phyloP scores from a whole-genome alignment of 352 stramenopile genomes.

The Saprolegnia diclina region DNA sequence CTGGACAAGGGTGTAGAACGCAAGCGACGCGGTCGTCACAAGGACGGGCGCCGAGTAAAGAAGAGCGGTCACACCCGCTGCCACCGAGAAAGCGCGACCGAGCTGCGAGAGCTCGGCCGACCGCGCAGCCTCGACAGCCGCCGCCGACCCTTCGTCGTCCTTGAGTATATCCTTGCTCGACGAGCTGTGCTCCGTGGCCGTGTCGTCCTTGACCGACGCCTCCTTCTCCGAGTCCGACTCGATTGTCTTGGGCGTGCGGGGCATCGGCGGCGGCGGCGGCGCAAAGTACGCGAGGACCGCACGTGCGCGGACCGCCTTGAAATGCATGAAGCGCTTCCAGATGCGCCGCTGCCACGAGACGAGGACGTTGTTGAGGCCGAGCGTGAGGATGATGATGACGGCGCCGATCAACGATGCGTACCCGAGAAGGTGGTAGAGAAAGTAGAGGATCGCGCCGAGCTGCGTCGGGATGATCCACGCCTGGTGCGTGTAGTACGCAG shows the following conservation, averaged over 20 bases:
- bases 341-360: slow-evolving; percentile 21
- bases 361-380: slow-evolving; percentile 41
- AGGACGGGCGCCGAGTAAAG: slow-evolving; percentile 31
- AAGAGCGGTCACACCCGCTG: slow-evolving; percentile 23
- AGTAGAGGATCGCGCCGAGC: slow-evolving; percentile 15
- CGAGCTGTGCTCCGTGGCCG: background rate
- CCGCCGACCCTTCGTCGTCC: background rate
- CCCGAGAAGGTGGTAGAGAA: slow-evolving; percentile 17
- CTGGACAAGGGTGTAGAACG: slow-evolving; percentile 27
- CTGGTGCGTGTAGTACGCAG: slow-evolving; percentile 27
- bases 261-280: background rate
- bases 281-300: slow-evolving; percentile 39
- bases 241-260: background rate
- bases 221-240: slow-evolving; percentile 24
- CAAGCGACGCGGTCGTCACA: slow-evolving; percentile 29
- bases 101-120: slow-evolving; percentile 20
- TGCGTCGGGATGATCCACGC: slow-evolving; percentile 25
- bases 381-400: slow-evolving; percentile 36
- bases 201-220: slow-evolving; percentile 32
- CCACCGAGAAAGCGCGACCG: slow-evolving; percentile 10
- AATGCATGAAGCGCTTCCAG: slow-evolving; percentile 31
- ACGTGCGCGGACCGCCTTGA: slow-evolving; percentile 39
- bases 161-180: background rate
- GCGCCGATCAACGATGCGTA: slow-evolving; percentile 36
- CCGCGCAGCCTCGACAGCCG: background rate